Percentiles rank a stretch among this genome's conserved stretches.
Conservation (phyloP, 148 eudicot species). For the Salicornia ramosissima region DNA sequence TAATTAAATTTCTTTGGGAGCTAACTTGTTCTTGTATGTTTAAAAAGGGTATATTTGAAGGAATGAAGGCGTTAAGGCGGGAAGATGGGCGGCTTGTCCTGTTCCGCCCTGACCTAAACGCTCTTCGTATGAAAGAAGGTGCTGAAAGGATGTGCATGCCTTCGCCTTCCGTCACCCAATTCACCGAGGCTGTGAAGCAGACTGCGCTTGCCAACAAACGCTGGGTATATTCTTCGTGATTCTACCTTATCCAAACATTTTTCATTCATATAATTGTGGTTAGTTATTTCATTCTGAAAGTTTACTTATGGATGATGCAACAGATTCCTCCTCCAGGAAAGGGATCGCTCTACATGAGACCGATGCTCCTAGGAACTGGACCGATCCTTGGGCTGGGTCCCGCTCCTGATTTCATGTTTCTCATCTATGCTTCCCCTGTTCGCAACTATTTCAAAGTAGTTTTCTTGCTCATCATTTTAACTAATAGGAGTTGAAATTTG, state of each 20-base stretch:
- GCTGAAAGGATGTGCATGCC: constrained; percentile 59
- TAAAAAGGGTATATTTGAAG: constrained; percentile 42
- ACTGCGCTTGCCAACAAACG: constrained; percentile 46
- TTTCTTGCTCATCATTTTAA: not conserved
- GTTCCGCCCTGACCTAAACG: constrained; percentile 43
- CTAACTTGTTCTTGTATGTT: not conserved
- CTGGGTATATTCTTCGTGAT: constrained; percentile 28
- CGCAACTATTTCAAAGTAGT: constrained; percentile 81
- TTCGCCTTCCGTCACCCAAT: constrained; percentile 40
- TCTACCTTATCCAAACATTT: not conserved
- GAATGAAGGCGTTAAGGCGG: constrained; percentile 41
- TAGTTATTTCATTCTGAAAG: too few species aligned
- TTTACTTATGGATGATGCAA: not conserved
- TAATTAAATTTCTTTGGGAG: not conserved
- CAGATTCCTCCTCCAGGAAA: constrained; percentile 95
- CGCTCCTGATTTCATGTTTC: constrained; percentile 78
- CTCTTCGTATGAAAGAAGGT: constrained; percentile 37
- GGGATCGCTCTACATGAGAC: constrained; percentile 87
- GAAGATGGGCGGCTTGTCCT: constrained; percentile 31
- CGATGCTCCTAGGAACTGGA: constrained; percentile 85
- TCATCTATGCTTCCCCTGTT: constrained; percentile 87
- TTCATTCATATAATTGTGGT: too few species aligned
- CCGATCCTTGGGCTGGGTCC: constrained; percentile 74
- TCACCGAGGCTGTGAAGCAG: constrained; percentile 41
- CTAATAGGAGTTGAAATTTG: not conserved